These are phyloP conservation scores for Termitomyces sp. DNA, from an alignment of 768 basidiomycete genomes.

Conservation along the genomic window DNA sequence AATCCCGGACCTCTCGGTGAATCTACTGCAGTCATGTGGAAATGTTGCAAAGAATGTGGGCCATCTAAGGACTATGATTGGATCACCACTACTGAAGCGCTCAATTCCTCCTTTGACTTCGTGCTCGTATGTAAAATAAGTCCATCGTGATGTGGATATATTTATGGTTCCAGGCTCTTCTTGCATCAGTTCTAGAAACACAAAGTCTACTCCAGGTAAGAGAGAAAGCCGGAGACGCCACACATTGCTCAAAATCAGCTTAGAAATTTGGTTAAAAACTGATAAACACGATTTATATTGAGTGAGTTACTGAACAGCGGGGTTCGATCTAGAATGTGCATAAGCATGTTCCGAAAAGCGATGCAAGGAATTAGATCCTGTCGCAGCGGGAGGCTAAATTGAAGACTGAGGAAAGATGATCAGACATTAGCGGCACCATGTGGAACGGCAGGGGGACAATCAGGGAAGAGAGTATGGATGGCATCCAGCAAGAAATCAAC, in stretches of 20 bases:
- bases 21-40: background rate
- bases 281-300: background rate
- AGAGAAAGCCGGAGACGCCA: background rate
- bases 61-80: background rate
- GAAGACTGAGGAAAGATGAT: background rate
- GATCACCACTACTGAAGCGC: background rate
- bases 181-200: background rate
- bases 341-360: background rate
- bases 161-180: background rate
- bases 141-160: background rate
- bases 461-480: constrained; percentile 7
- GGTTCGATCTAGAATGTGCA: background rate
- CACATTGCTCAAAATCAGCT: background rate
- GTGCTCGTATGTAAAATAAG: background rate
- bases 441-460: constrained; percentile 6
- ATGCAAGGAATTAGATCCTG: background rate
- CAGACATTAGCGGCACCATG: constrained; percentile 6
- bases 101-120: background rate
- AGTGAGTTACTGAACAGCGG: no score
- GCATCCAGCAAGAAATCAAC: constrained; percentile 11
- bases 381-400: background rate
- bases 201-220: background rate
- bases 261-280: background rate
- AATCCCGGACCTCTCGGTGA: background rate
- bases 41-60: background rate